Conservation (phyloP, 116 monocot species). For the Trichopus zeylanicus region DNA sequence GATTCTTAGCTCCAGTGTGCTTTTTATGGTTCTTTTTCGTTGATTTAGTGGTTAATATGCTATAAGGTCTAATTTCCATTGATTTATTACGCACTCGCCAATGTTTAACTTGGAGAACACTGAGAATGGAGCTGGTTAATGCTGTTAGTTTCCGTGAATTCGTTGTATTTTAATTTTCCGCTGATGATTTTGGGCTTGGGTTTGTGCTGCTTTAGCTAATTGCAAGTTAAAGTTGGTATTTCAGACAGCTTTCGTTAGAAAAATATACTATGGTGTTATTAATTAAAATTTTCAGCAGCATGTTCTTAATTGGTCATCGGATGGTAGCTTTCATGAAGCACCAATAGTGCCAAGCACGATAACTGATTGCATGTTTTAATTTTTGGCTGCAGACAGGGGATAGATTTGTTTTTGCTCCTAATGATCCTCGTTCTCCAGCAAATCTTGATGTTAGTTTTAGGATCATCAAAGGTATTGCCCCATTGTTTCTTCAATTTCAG, state of each 20-base stretch:
- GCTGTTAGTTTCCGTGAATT: background rate
- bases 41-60: background rate
- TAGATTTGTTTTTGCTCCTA: conserved; percentile 57
- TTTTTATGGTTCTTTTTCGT: background rate
- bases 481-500: background rate
- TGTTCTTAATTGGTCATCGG: too few relatives aligned
- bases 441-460: conserved; percentile 71
- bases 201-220: background rate
- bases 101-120: background rate
- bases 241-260: background rate
- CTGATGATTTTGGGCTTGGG: background rate
- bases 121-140: background rate
- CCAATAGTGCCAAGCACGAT: background rate
- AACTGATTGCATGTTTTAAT: background rate
- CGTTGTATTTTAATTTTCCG: background rate
- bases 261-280: background rate
- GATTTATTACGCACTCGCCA: background rate
- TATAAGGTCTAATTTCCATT: background rate
- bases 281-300: background rate
- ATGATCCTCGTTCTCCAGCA: conserved; percentile 58
- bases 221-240: background rate
- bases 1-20: background rate
- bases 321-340: background rate
- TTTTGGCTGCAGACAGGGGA: conserved; percentile 58
- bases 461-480: conserved; percentile 75